Evolutionary conservation across 805 yeast genomes (phyloP).

Genomic region (Wickerhamiella sergipiensis): DNA sequence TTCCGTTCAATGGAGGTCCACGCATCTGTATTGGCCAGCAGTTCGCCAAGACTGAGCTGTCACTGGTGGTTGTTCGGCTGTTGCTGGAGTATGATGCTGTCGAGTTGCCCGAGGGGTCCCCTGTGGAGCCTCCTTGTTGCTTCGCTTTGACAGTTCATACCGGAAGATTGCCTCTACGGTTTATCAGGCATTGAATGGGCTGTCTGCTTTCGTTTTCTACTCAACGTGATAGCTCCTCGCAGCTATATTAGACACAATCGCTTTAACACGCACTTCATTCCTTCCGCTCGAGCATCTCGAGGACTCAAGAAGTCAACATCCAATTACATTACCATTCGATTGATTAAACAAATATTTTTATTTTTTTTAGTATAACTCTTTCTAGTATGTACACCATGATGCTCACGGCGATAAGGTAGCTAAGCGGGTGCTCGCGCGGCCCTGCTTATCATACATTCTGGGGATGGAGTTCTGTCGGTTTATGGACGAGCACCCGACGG

Average conservation of each 20-base stretch:
- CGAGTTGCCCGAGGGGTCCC: constrained; percentile 1
- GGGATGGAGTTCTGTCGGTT: constrained; percentile 34
- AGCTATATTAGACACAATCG: no score
- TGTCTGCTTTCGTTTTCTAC: no score
- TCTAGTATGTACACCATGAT: no score
- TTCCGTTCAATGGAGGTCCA: constrained; percentile 46
- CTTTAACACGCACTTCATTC: no score
- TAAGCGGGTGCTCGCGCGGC: no score
- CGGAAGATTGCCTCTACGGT: background rate
- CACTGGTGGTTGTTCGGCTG: constrained; percentile 31
- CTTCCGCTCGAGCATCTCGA: no score
- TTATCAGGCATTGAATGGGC: background rate
- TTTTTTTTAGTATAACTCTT: no score
- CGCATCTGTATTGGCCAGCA: constrained; percentile 44
- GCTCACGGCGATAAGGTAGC: no score
- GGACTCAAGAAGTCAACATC: no score
- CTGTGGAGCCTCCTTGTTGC: background rate
- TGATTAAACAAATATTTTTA: no score
- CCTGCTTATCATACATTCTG: background rate
- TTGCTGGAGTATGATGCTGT: constrained; percentile 23
- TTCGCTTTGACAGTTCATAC: background rate
- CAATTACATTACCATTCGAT: no score
- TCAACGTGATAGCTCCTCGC: no score
- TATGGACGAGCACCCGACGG: constrained; percentile 60
- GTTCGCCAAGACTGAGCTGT: constrained; percentile 40